These are phyloP conservation scores for Phyllosticta paracitricarpa DNA, from an alignment of 2,329 filamentous ascomycete species.

Conservation along the genomic window DNA sequence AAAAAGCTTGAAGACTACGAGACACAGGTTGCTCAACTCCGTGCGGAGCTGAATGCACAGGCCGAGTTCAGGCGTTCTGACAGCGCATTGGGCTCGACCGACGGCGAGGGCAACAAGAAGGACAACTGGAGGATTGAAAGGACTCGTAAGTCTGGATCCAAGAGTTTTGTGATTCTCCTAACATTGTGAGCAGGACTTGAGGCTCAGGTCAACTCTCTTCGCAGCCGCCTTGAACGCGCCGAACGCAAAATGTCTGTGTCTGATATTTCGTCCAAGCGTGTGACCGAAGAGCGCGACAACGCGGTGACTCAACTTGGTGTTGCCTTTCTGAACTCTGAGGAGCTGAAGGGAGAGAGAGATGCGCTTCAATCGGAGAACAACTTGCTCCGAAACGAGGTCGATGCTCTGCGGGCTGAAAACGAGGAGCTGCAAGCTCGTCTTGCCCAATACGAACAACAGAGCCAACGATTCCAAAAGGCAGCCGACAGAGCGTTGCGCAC, in stretches of 20 bases:
- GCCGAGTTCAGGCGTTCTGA: conserved; percentile 33
- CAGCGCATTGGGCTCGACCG: conserved; percentile 36
- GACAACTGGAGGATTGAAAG: conserved; percentile 41
- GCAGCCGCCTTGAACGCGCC: conserved; percentile 51
- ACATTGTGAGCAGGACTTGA: conserved; percentile 40
- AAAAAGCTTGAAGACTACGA: conserved; percentile 42
- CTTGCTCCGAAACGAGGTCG: conserved; percentile 25
- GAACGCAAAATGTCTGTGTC: conserved; percentile 53
- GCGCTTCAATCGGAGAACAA: conserved; percentile 26
- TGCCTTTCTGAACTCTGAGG: conserved; percentile 49
- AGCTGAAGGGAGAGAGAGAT: conserved; percentile 37
- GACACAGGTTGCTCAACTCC: conserved; percentile 42
- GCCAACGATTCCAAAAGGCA: conserved; percentile 23
- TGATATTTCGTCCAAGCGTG: conserved; percentile 53
- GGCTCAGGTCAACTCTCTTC: conserved; percentile 49
- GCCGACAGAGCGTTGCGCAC: conserved; percentile 23
- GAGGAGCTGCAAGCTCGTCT: conserved; percentile 24
- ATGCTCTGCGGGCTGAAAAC: conserved; percentile 12
- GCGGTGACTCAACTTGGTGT: conserved; percentile 53
- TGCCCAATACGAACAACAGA: conserved; percentile 25
- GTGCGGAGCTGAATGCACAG: conserved; percentile 35
- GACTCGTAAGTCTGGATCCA: conserved; percentile 39
- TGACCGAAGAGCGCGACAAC: conserved; percentile 55
- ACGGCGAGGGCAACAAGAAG: conserved; percentile 37
- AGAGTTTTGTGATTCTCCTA: not conserved